phyloP scores from a whole-genome alignment of 148 eudicot species.

The Amaranthus cruentus region DNA sequence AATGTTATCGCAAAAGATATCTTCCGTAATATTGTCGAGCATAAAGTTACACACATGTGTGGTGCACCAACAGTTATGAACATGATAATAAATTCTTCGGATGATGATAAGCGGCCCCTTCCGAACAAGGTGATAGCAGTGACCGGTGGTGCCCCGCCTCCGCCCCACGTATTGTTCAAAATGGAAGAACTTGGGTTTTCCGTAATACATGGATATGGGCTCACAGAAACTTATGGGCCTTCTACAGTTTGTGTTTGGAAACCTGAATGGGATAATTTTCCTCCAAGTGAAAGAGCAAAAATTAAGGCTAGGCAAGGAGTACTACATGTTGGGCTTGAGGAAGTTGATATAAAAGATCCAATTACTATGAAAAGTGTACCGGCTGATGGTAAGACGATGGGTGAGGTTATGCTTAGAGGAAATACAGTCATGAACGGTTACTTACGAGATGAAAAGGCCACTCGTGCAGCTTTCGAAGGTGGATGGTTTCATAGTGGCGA shows the following conservation, averaged over 20 bases:
- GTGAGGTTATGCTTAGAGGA: constrained; percentile 42
- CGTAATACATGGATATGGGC: constrained; percentile 35
- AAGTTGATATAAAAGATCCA: constrained; percentile 32
- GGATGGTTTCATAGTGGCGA: constrained; percentile 50
- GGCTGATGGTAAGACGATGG: constrained; percentile 36
- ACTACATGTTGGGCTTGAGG: constrained; percentile 24
- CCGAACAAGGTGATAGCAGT: constrained; percentile 33
- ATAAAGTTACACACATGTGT: constrained; percentile 53
- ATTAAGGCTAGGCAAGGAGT: constrained; percentile 43
- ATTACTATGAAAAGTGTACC: constrained; percentile 31
- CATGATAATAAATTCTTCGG: constrained; percentile 38
- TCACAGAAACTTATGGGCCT: constrained; percentile 38
- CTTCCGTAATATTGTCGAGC: constrained; percentile 32
- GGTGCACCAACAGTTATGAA: constrained; percentile 60
- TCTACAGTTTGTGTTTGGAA: constrained; percentile 35
- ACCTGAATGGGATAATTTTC: constrained; percentile 33
- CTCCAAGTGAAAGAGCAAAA: constrained; percentile 23
- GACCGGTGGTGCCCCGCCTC: constrained; percentile 61
- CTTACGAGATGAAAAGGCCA: constrained; percentile 29
- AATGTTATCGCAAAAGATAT: constrained; percentile 39
- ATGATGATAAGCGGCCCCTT: constrained; percentile 23
- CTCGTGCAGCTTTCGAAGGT: constrained; percentile 28
- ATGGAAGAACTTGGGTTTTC: constrained; percentile 33
- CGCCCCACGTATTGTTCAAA: constrained; percentile 26
- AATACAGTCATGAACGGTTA: constrained; percentile 41